Base-by-base conservation (phyloP, 345 rosid genomes). In the Aquilaria malaccensis region DNA sequence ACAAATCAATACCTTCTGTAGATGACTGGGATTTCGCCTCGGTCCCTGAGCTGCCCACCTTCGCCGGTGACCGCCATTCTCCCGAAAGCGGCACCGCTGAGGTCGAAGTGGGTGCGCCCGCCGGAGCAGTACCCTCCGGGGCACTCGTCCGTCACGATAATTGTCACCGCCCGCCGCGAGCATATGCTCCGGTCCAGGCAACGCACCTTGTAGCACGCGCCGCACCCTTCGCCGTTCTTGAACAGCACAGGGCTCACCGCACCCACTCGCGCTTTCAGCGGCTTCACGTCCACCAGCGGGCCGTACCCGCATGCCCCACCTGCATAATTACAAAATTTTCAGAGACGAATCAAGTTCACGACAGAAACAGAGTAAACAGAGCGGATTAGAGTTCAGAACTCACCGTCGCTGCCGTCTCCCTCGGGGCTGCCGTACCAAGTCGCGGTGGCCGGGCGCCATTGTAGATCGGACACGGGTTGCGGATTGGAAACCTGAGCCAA, bases 221-320 rank as follows among this genome's bases (percentile, higher is more conserved):
- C 98, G 53, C 98, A 93, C 7, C 98, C 98, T 72, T 80, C 98
- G 0, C 98, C 97, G 62, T 72, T 72, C 71, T 77, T 81, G 86
- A 93, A 93, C 63, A 93, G 85, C 9, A 74, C 65, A 45, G 96
- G 85, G 76, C 94, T 89, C 77, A 89, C 97, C 7, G 98, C 96
- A 13, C 97, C 96, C 5, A 89, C 98, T 30, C 98, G 70, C 0
- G 98, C 97, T 76, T 63, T 75, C 10, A 93, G 63, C 15, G 97
- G 99, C 84, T 72, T 87, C 72, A 89, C 96, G 56, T 90, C 92
- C 60, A 90, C 98, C 50, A 93, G 29, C 0, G 91, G 73, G 13
- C 97, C 98, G 71, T 93, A 93, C 68, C 98, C 98, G 62, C 99
- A 90, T 1, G 99, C 99, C 47, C 99, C 98, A 50, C 97, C 99